Base-by-base conservation (phyloP, 2,329 filamentous ascomycete species). In the Penicillium sp. region DNA sequence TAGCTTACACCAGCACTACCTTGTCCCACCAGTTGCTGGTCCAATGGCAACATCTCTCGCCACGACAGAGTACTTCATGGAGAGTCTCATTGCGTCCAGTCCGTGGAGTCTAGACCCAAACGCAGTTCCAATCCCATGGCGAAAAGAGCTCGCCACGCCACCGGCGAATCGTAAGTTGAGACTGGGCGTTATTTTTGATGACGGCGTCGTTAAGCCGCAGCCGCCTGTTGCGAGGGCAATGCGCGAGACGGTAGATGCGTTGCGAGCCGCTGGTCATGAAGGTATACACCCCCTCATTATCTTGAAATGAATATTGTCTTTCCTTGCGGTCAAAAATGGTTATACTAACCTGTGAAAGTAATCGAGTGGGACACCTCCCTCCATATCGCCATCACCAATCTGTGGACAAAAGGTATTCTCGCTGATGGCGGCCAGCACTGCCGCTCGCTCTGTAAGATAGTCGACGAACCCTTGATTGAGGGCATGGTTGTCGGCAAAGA, bases 141-240 rank as follows among this genome's bases (percentile, higher is more conserved):
- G 63, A 19, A 67, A 60, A 33, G 72, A 73, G 5, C 50, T 66
- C 5, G 65, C 66, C 3, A 45, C 36, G 2, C 44, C 58, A 0
- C 60, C 62, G 5, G 36, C n/a, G 11, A 39, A 68, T 8, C 68
- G 72, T 34, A 86, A 83, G 63, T 71, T 88, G 8, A 86, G 82
- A 63, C 74, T 89, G 5, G 87, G 80, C 0, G 76, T 87, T 1
- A 72, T 86, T 29, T 82, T 81, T 76, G 78, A 83, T 68, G 84
- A 87, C 58, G 82, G 80, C 0, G 76, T 87, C 7, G 82, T 87
- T 0, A 79, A 77, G 60, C 83, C 83, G 0, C 84, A 86, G 55
- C 85, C 85, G 0, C 84, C 84, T 0, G 76, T 87, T 19, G 71
- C 73, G 1, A 74, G 85, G 29, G 86, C 84, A 0, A 67, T 90